Evolutionary conservation across 176 grass and related monocot genomes (phyloP), one percentile per base, ranked within the genome.

Genomic region (Eragrostis curvula): DNA sequence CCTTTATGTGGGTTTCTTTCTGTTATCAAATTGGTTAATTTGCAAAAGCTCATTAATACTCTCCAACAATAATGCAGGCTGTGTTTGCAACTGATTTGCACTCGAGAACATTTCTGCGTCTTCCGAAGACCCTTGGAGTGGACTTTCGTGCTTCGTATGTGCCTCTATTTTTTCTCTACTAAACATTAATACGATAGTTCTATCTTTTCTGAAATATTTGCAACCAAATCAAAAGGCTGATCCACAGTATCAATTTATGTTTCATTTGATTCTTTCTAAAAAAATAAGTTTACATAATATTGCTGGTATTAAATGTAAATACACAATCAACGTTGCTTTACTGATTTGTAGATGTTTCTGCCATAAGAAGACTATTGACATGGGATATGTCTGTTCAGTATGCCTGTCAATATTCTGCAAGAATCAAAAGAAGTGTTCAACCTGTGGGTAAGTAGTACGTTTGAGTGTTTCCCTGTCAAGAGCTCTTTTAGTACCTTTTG

Each of bases 351-450:
- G 96, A 59, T 98, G 96, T 86, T 98, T 98, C 87, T 98, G 96
- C 78, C 92, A 98, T 74, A 98, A 98, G 83, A 95, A 93, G 87
- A 98, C 92, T 36, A 98, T 98, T 70, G 92, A 98, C 87, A 91
- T 91, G 90, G 96, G 96, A 71, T 98, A 91, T 59, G 96, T 98
- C 23, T 98, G 96, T 81, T 98, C 92, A 75, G 90, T 98, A 85
- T 98, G 96, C 79, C 85, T 98, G 72, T 98, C 96, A 71, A 98
- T 98, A 88, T 98, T 93, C 81, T 98, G 96, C 92, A 95, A 93
- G 87, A 88, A 95, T 56, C 96, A 95, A 83, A 98, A 91, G 87
- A 98, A 91, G 58, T 95, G 96, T 87, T 93, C 96, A 11, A 98
- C 96, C 50, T 98, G 96, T 79, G 92, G 96, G 88, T 98, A 82